Percentiles rank a stretch among this genome's conserved stretches.
Conservation (phyloP, 1,284 basidiomycete species). For the Cutaneotrichosporon spelunceum region DNA sequence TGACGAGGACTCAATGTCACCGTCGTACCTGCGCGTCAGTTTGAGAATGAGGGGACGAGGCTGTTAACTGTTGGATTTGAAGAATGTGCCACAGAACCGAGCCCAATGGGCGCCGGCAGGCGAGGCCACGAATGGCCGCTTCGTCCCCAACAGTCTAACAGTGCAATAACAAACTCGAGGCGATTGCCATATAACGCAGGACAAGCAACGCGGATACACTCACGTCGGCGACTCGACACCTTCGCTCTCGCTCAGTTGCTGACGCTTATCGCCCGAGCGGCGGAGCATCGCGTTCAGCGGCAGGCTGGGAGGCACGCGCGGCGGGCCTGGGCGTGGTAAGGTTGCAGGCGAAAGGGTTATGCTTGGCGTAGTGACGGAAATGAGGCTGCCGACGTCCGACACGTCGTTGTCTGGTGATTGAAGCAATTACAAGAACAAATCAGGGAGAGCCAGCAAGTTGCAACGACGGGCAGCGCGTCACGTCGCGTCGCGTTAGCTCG, state of each 20-base stretch:
- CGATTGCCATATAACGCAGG: background rate
- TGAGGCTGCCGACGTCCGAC: slow-evolving; percentile 48
- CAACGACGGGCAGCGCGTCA: no score
- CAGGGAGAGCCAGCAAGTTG: background rate
- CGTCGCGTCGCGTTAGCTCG: background rate
- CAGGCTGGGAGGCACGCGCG: slow-evolving; percentile 12
- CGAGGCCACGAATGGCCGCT: background rate
- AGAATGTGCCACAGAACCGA: background rate
- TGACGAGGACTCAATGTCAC: slow-evolving; percentile 70
- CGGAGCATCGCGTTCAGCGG: slow-evolving; percentile 21
- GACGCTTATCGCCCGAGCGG: slow-evolving; percentile 19
- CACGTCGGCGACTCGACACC: slow-evolving; percentile 50
- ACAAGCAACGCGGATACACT: slow-evolving; percentile 18
- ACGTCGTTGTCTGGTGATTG: slow-evolving; percentile 41
- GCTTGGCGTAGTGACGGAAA: slow-evolving; percentile 32
- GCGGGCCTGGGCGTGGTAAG: slow-evolving; percentile 18
- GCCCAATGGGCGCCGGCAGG: background rate
- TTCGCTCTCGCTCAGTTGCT: slow-evolving; percentile 37
- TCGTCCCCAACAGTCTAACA: background rate
- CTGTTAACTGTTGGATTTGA: background rate
- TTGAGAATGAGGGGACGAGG: background rate
- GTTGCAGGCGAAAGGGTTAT: slow-evolving; percentile 25
- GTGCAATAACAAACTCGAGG: background rate
- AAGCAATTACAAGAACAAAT: background rate
- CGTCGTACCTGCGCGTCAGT: slow-evolving; percentile 66